Evolutionary conservation across 2,329 filamentous ascomycete species (phyloP).

Genomic region (Lachnum nothofagi): DNA sequence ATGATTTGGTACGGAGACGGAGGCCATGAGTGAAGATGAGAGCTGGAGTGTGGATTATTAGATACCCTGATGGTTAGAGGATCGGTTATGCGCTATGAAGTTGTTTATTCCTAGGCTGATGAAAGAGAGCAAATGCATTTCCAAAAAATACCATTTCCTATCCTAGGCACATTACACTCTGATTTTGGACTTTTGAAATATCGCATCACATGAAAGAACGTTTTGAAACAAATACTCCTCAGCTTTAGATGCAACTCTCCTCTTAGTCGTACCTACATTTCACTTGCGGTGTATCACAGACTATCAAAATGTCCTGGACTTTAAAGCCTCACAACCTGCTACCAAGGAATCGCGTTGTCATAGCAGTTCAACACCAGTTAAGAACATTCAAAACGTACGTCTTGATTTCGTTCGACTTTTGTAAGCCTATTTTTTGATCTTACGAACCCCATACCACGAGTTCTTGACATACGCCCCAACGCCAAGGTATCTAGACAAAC

Average conservation of each 20-base stretch:
- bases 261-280: too few relatives aligned
- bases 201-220: neutral
- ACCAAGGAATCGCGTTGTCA: too few relatives aligned
- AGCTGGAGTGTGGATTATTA: neutral
- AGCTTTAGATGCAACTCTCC: too few relatives aligned
- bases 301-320: too few relatives aligned
- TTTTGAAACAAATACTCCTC: too few relatives aligned
- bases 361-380: too few relatives aligned
- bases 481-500: constrained; percentile 25
- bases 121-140: neutral
- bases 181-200: neutral
- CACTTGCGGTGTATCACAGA: too few relatives aligned
- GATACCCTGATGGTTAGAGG: neutral
- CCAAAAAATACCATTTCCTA: neutral
- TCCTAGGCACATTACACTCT: neutral
- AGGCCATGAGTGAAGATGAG: neutral
- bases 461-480: constrained; percentile 20
- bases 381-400: too few relatives aligned
- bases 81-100: neutral
- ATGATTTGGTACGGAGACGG: too few relatives aligned
- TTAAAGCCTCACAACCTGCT: too few relatives aligned
- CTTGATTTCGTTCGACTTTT: too few relatives aligned
- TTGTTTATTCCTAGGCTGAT: neutral
- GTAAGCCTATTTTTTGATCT: constrained; percentile 6
- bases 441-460: constrained; percentile 9